Base-by-base conservation (phyloP, 176 grass and related monocot species). In the Ampelocalamus luodianensis region DNA sequence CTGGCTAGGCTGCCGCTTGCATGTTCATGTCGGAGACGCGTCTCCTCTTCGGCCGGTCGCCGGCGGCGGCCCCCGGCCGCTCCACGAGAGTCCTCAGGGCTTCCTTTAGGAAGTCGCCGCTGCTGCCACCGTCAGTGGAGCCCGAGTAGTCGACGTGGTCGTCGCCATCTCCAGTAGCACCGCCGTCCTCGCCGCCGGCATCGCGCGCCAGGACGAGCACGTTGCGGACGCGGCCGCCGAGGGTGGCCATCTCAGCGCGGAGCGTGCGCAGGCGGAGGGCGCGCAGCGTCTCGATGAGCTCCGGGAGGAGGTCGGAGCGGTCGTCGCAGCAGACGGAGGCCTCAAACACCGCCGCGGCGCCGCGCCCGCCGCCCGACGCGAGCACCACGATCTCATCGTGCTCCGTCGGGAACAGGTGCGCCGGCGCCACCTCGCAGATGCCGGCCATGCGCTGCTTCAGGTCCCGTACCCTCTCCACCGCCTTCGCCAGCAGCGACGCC, bases 251-350 rank as follows among this genome's bases (percentile, higher is more conserved):
- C 93, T 98, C 96, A 42, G 96, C 91, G 65, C 89, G 91, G 34
- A 98, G 83, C 15, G 90, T 90, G 77, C 96, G 91, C 23, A 98
- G 91, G 68, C 91, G 86, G 80, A 93, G 91, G 58, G 89, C 79
- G 62, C 85, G 90, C 67, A 98, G 86, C 54, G 96, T 93, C 76
- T 92, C 83, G 85, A 93, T 98, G 83, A 98, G 91, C 62, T 95
- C 96, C 16, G 96, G 93, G 36, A 98, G 87, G 56, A 98, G 91
- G 87, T 98, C 96, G 32, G 91, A 86, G 42, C 93, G 91, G 88
- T 98, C 96, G 73, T 95, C 93, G 76, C 96, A 98, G 76, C 96
- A 98, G 22, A 98, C 77, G 6, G 96, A 95, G 51, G 96, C 96
- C 71, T 89, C 84, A 3, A 98, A 94, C n/a, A 89, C 83, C 16